A percentile compares a stretch with the other conserved stretches of the same genome.
These are phyloP conservation scores for Kwoniella bestiolae DNA, from an alignment of 768 basidiomycete genomes.

Conservation along the genomic window DNA sequence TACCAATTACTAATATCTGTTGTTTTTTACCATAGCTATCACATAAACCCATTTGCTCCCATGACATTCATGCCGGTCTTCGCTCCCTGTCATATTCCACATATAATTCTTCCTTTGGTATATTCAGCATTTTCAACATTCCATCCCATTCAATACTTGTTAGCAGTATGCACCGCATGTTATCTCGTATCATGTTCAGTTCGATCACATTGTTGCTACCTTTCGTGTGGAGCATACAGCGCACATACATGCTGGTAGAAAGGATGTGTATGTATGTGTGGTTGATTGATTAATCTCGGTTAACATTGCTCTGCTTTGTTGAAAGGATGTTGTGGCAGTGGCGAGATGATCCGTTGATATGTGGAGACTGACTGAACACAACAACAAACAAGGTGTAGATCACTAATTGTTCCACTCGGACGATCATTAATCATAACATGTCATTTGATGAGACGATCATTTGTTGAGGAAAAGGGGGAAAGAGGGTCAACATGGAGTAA, in stretches of 20 bases:
- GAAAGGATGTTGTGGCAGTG: background rate
- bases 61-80: background rate
- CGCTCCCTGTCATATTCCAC: background rate
- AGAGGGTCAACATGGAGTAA: background rate
- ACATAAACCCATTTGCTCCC: conserved; percentile 16
- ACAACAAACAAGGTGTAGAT: too few relatives aligned
- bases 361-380: too few relatives aligned
- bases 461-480: background rate
- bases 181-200: too few relatives aligned
- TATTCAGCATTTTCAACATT: background rate
- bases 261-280: background rate
- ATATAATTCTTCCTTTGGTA: background rate
- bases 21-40: too few relatives aligned
- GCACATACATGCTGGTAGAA: too few relatives aligned
- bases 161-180: background rate
- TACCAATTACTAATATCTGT: too few relatives aligned
- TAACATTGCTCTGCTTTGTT: too few relatives aligned
- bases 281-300: background rate
- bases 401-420: too few relatives aligned
- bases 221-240: too few relatives aligned
- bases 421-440: background rate
- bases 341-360: background rate
- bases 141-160: too few relatives aligned
- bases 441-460: background rate
- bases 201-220: too few relatives aligned